Percentiles rank a stretch among this genome's conserved stretches.
Evolutionary conservation across 2,329 filamentous ascomycete species (phyloP).

Genomic region (Paramyrothecium roridum): DNA sequence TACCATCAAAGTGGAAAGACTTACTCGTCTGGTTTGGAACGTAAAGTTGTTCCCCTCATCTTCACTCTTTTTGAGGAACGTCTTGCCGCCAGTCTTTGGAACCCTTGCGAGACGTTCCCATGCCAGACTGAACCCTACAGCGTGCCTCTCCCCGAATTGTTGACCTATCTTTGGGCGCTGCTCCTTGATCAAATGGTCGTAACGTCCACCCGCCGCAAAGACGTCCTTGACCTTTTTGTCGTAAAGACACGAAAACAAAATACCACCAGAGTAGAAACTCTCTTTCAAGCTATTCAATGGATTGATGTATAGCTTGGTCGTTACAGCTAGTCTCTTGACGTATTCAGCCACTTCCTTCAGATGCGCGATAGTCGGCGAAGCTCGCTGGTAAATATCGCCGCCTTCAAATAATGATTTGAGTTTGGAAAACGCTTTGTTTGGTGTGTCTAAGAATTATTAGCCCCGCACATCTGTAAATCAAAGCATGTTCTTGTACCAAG

Average conservation of each 20-base stretch:
- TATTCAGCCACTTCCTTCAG: conserved; percentile 76
- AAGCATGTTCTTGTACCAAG: conserved; percentile 1
- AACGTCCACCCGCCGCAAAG: conserved; percentile 89
- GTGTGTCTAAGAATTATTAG: conserved; percentile 40
- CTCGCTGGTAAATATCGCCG: conserved; percentile 68
- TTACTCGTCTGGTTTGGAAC: conserved; percentile 62
- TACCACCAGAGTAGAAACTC: conserved; percentile 79
- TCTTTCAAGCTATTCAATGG: conserved; percentile 88
- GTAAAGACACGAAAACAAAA: conserved; percentile 88
- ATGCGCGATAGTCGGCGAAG: conserved; percentile 74
- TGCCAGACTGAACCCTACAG: conserved; percentile 87
- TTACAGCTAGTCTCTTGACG: conserved; percentile 70
- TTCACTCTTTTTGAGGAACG: conserved; percentile 67
- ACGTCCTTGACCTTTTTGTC: conserved; percentile 82
- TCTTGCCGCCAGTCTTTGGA: conserved; percentile 49
- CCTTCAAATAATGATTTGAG: conserved; percentile 60
- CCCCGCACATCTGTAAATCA: neutral
- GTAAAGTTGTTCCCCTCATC: conserved; percentile 54
- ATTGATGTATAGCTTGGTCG: conserved; percentile 76
- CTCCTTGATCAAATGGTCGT: conserved; percentile 84
- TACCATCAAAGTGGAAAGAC: conserved; percentile 20
- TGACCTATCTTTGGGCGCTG: conserved; percentile 68
- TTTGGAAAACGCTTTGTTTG: conserved; percentile 54
- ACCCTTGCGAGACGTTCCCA: conserved; percentile 79
- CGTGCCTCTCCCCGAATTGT: conserved; percentile 66